Percentiles rank a stretch among this genome's conserved stretches.
These are phyloP conservation scores for Amphibolis antarctica DNA, from an alignment of 106 monocot species.

Conservation along the genomic window DNA sequence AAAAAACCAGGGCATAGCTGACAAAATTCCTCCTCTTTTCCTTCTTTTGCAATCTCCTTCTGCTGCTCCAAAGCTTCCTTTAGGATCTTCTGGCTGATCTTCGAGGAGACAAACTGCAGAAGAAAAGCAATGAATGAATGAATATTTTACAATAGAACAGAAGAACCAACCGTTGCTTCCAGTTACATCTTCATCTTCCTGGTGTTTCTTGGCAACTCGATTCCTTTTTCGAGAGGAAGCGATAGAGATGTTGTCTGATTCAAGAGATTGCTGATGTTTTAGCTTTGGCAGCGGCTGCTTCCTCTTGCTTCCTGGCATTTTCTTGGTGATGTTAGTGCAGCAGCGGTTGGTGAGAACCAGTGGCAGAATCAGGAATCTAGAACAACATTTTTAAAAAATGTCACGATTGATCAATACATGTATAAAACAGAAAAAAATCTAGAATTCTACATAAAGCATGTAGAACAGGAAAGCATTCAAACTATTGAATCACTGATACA, in stretches of 20 bases:
- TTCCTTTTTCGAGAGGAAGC: slow-evolving; percentile 30
- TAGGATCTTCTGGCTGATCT: slow-evolving; percentile 68
- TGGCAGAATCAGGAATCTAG: no score
- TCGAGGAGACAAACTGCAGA: slow-evolving; percentile 43
- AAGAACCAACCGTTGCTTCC: neutral
- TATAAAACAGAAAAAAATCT: no score
- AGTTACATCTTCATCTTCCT: slow-evolving; percentile 40
- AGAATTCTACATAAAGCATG: no score
- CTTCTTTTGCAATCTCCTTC: slow-evolving; percentile 55
- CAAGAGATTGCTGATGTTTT: slow-evolving; percentile 36
- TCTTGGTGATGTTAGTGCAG: neutral
- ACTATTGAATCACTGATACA: no score
- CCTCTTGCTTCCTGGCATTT: slow-evolving; percentile 75
- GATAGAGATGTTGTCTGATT: slow-evolving; percentile 26
- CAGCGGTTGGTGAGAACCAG: neutral
- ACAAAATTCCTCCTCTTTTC: slow-evolving; percentile 6
- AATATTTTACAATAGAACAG: neutral
- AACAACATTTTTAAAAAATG: no score
- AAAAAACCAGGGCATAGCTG: slow-evolving; percentile 1
- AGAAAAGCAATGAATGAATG: neutral
- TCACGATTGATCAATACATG: no score
- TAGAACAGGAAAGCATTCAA: no score
- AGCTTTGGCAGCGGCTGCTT: slow-evolving; percentile 12
- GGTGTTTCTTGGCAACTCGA: slow-evolving; percentile 48
- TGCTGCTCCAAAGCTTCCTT: slow-evolving; percentile 64